Conservation (phyloP, 2,329 filamentous ascomycete genomes). For the Aspergillus nomiae region DNA sequence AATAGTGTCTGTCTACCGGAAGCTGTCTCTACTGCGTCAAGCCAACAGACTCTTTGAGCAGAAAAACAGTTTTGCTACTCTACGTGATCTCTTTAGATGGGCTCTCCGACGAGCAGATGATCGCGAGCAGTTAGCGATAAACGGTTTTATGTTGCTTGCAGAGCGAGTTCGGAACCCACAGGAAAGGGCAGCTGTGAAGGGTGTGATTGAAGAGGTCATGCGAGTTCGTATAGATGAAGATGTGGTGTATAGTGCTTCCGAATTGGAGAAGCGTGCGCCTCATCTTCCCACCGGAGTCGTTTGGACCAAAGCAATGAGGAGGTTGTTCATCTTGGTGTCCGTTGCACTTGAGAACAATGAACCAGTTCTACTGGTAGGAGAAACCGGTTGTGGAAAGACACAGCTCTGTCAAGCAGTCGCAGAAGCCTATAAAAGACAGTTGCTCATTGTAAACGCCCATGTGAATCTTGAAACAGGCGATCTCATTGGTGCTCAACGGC, state of each 20-base stretch:
- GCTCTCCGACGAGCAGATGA: constrained; percentile 81
- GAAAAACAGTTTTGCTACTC: constrained; percentile 93
- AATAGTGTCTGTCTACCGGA: constrained; percentile 92
- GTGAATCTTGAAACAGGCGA: constrained; percentile 98
- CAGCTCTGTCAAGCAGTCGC: constrained; percentile 92
- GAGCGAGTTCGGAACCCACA: constrained; percentile 91
- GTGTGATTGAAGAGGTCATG: constrained; percentile 87
- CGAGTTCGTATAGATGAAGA: constrained; percentile 78
- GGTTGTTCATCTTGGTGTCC: constrained; percentile 86
- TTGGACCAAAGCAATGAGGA: constrained; percentile 93
- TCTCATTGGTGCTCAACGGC: constrained; percentile 91
- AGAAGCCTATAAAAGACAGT: constrained; percentile 71
- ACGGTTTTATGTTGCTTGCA: constrained; percentile 94
- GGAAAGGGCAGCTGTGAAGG: constrained; percentile 81
- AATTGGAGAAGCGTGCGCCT: constrained; percentile 58
- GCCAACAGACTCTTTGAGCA: constrained; percentile 92
- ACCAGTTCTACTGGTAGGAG: constrained; percentile 89
- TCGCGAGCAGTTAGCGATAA: constrained; percentile 82
- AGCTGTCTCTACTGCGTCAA: constrained; percentile 85
- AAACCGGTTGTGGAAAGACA: constrained; percentile 97
- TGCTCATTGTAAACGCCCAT: constrained; percentile 94
- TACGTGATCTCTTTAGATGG: constrained; percentile 96
- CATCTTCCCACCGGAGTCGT: constrained; percentile 61
- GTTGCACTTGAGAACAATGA: constrained; percentile 87
- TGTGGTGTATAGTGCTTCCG: constrained; percentile 67